Evolutionary conservation across 1,139 yeast genomes (phyloP).

Genomic region (Ogataea hybrid): DNA sequence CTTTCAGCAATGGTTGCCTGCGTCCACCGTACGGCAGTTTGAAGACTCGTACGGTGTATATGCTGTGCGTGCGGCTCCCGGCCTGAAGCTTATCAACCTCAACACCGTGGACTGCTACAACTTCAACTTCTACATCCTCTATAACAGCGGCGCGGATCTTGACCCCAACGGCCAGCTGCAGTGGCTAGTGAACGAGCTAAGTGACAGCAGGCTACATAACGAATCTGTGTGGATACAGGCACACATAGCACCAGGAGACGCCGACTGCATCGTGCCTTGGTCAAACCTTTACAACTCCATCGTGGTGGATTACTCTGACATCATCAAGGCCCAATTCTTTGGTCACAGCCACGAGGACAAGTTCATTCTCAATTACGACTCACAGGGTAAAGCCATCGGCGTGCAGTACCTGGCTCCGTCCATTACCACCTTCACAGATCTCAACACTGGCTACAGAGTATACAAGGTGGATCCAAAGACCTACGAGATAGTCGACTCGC

Average conservation of each 20-base stretch:
- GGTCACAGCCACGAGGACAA: conserved; percentile 4
- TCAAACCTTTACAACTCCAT: conserved; percentile 2
- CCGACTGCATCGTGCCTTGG: conserved; percentile 1
- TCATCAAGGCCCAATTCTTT: conserved; percentile 3
- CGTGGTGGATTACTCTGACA: conserved; percentile 1
- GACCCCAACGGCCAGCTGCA: conserved; percentile 1
- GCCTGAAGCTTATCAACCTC: conserved; percentile 1
- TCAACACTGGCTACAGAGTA: conserved; percentile 3
- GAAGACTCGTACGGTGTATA: neutral
- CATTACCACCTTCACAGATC: conserved; percentile 2
- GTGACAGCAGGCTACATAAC: neutral
- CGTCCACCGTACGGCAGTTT: neutral
- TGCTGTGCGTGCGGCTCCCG: conserved; percentile 1
- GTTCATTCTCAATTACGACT: neutral
- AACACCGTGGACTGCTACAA: conserved; percentile 1
- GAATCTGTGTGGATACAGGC: conserved; percentile 1
- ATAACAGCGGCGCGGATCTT: neutral
- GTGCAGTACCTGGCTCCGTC: conserved; percentile 2
- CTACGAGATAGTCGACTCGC: conserved; percentile 1
- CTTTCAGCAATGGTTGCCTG: neutral
- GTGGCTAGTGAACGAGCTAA: conserved; percentile 1
- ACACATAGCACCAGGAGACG: conserved; percentile 1
- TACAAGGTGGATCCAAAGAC: conserved; percentile 2
- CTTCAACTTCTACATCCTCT: neutral
- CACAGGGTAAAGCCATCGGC: neutral